Evolutionary conservation across 495 filamentous ascomycete species (phyloP).

Genomic region (Neurospora sp.): DNA sequence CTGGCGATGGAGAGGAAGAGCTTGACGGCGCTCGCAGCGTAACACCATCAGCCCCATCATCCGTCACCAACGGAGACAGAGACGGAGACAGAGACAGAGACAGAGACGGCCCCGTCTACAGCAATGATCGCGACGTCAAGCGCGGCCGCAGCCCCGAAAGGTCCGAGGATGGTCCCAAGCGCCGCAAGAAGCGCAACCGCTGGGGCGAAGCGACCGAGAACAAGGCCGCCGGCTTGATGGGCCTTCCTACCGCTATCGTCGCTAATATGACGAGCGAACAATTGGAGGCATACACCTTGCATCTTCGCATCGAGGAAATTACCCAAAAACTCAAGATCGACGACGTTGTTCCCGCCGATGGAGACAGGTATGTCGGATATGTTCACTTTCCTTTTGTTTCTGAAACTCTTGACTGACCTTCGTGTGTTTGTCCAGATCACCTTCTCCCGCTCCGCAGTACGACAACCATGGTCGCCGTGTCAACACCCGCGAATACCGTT

Average conservation of each 20-base stretch:
- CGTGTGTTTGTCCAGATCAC: conserved; percentile 53
- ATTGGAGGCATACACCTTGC: conserved; percentile 89
- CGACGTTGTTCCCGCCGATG: conserved; percentile 91
- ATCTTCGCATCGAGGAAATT: conserved; percentile 95
- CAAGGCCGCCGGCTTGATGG: conserved; percentile 96
- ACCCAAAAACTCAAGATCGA: conserved; percentile 98
- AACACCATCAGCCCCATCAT: conserved; percentile 1
- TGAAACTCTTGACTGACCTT: conserved; percentile 4
- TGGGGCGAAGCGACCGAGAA: conserved; percentile 96
- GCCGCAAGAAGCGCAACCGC: conserved; percentile 94
- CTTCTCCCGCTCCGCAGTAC: conserved; percentile 91
- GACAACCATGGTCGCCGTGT: conserved; percentile 98
- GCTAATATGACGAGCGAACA: conserved; percentile 97
- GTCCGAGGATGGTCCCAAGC: conserved; percentile 57
- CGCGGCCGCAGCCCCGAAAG: conserved; percentile 44
- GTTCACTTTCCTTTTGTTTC: not conserved
- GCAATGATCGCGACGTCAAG: conserved; percentile 70
- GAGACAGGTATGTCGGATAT: conserved; percentile 62
- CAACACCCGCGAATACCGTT: conserved; percentile 95
- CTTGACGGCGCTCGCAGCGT: not conserved
- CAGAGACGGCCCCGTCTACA: conserved; percentile 24
- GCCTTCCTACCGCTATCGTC: conserved; percentile 88
- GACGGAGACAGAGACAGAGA: conserved; percentile 7
- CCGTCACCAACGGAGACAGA: conserved; percentile 10
- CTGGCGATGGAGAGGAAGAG: conserved; percentile 52